phyloP scores from a whole-genome alignment of 192 early-diverging fungal species.

The Rhizophagus sp. region DNA sequence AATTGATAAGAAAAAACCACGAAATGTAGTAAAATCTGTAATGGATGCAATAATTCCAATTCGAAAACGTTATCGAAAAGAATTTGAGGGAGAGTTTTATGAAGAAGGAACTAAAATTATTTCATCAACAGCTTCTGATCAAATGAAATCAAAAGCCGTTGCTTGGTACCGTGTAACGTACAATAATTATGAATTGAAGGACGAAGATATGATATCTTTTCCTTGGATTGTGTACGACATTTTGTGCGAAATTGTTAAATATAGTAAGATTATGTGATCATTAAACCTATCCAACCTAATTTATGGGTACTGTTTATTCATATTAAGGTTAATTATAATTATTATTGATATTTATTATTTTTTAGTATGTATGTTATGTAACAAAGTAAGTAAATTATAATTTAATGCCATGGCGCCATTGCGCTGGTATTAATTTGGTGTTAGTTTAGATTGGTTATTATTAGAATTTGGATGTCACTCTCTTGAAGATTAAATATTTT shows the following conservation, averaged over 20 bases:
- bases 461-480: too few relatives aligned
- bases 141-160: slow-evolving; percentile 51
- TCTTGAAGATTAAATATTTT: too few relatives aligned
- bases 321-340: too few relatives aligned
- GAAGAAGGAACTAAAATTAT: slow-evolving; percentile 31
- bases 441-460: too few relatives aligned
- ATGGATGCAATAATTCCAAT: slow-evolving; percentile 40
- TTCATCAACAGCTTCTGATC: slow-evolving; percentile 3
- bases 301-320: too few relatives aligned
- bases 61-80: slow-evolving; percentile 40
- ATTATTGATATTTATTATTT: too few relatives aligned
- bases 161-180: slow-evolving; percentile 81
- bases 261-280: not conserved
- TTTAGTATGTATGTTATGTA: too few relatives aligned
- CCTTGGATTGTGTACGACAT: slow-evolving; percentile 51
- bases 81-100: slow-evolving; percentile 52
- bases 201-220: slow-evolving; percentile 43
- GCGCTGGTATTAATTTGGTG: too few relatives aligned
- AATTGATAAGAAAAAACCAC: slow-evolving; percentile 48
- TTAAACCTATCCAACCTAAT: too few relatives aligned
- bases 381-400: too few relatives aligned
- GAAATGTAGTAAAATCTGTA: slow-evolving; percentile 54
- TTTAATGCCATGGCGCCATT: too few relatives aligned
- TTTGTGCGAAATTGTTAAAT: slow-evolving; percentile 44
- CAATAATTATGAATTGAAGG: slow-evolving; percentile 39